Percentiles rank a stretch among this genome's conserved stretches.
Conservation (phyloP, 2,329 filamentous ascomycete species). For the Dactylellina cionopaga region DNA sequence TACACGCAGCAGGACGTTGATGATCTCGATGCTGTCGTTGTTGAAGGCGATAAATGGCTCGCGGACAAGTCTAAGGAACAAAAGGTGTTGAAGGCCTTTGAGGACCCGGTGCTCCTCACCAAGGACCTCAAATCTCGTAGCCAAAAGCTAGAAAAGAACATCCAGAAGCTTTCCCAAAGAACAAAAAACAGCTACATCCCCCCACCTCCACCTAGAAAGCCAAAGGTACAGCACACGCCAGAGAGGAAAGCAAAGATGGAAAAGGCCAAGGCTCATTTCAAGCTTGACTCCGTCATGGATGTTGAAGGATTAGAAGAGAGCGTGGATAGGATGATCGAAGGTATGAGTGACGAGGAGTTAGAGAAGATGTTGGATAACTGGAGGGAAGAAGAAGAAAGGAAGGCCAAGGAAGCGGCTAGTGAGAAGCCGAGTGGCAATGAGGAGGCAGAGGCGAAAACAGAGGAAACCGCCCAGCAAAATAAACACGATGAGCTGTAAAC, state of each 20-base stretch:
- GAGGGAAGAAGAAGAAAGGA: constrained; percentile 14
- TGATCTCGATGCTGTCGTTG: constrained; percentile 71
- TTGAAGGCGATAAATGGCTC: constrained; percentile 77
- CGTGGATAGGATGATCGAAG: constrained; percentile 85
- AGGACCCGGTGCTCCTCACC: constrained; percentile 78
- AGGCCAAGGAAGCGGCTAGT: constrained; percentile 32
- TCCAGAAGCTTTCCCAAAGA: constrained; percentile 31
- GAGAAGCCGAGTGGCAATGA: constrained; percentile 14
- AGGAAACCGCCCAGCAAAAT: constrained; percentile 39
- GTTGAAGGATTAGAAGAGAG: constrained; percentile 77
- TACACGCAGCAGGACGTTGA: constrained; percentile 79
- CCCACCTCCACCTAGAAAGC: constrained; percentile 25
- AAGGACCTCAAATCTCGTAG: constrained; percentile 75
- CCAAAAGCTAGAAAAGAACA: constrained; percentile 29
- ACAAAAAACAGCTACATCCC: constrained; percentile 35
- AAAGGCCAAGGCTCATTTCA: constrained; percentile 6
- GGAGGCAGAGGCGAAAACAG: constrained; percentile 24
- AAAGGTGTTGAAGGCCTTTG: constrained; percentile 73
- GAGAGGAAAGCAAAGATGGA: constrained; percentile 5
- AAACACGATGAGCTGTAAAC: constrained; percentile 55
- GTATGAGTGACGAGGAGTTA: constrained; percentile 35
- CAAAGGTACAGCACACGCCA: background rate
- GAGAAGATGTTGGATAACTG: constrained; percentile 44
- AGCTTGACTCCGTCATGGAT: constrained; percentile 70
- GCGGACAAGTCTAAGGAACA: constrained; percentile 76